Base-by-base conservation (phyloP, 2,329 filamentous ascomycete genomes). In the Penicillium nordicum region DNA sequence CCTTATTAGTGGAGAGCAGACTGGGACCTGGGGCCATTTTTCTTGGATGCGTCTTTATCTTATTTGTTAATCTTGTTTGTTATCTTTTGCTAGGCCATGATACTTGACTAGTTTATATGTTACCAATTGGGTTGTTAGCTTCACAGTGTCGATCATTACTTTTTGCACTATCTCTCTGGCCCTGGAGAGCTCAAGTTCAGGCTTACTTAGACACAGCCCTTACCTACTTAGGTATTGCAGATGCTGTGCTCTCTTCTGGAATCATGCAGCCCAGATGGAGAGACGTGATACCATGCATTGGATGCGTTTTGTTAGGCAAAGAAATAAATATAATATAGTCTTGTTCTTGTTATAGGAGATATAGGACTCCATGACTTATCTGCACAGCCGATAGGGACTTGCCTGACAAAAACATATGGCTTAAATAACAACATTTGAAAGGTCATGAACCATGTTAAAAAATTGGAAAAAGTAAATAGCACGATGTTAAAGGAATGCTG, bases 241-340 rank as follows among this genome's bases (percentile, higher is more conserved):
- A 37, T 50, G 52, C n/a, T 44, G 46, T 50, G 46, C 11, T 45
- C 14, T 12, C 18, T 55, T 51, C 40, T 51, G 21, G 34, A 50
- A 40, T 32, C 5, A 50, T 50, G 46, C 45, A 44, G 52, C 18
- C 32, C 9, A 30, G 4, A 53, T 48, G 25, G 27, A 52, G 30
- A 48, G 32, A 1, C 7, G 37, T 43, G 41, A 10, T 12, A 16
- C n/a, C 6, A 49, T 30, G n/a, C 23, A 54, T 32, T 23, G 12
- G 29, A 34, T 8, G 16, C 1, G 2, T 23, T 25, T 38, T 4
- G 32, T 38, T 4, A 23, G 7, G 2, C n/a, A 12, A 16, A 27
- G 8, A 16, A 21, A 37, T n/a, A 14, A 37, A 6, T 11, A 11
- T 21, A 18, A 11, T 21, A 11, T 11, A 18, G 9, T 27, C 1